phyloP scores from a whole-genome alignment of 1,139 yeast species.

The Debaryomyces coudertii region DNA sequence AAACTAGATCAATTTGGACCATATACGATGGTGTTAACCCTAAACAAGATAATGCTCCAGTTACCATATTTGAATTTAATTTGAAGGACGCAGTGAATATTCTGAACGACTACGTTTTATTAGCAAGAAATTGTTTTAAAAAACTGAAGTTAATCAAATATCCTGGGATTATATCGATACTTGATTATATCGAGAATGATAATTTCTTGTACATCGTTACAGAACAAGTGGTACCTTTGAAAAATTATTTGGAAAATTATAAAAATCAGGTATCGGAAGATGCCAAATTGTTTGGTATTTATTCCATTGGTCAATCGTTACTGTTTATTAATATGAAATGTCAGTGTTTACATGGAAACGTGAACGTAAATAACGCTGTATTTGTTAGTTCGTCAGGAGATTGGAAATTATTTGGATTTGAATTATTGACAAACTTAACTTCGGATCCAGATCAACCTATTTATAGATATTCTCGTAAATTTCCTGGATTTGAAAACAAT shows the following conservation, averaged over 20 bases:
- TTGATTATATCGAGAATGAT: conserved; percentile 74
- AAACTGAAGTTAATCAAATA: conserved; percentile 70
- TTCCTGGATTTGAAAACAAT: conserved; percentile 29
- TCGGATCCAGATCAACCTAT: conserved; percentile 55
- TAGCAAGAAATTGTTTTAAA: conserved; percentile 67
- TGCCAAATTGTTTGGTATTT: conserved; percentile 60
- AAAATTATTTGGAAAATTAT: conserved; percentile 30
- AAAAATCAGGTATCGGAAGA: conserved; percentile 30
- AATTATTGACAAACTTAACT: conserved; percentile 57
- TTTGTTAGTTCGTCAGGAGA: conserved; percentile 72
- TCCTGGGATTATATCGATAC: conserved; percentile 73
- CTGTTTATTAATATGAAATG: conserved; percentile 67
- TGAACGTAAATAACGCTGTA: conserved; percentile 55
- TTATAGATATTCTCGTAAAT: conserved; percentile 31
- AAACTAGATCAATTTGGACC: conserved; percentile 48
- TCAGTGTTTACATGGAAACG: conserved; percentile 65
- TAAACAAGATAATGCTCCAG: conserved; percentile 37
- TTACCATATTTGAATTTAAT: conserved; percentile 68
- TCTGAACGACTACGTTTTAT: conserved; percentile 31
- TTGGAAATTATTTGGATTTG: conserved; percentile 87
- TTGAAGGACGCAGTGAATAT: conserved; percentile 42
- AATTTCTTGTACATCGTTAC: conserved; percentile 68
- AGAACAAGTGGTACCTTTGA: conserved; percentile 72
- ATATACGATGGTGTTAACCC: conserved; percentile 52
- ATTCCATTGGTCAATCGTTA: conserved; percentile 57